phyloP scores from a whole-genome alignment of 129 eudicot genomes.

The Helianthus tuberosus region DNA sequence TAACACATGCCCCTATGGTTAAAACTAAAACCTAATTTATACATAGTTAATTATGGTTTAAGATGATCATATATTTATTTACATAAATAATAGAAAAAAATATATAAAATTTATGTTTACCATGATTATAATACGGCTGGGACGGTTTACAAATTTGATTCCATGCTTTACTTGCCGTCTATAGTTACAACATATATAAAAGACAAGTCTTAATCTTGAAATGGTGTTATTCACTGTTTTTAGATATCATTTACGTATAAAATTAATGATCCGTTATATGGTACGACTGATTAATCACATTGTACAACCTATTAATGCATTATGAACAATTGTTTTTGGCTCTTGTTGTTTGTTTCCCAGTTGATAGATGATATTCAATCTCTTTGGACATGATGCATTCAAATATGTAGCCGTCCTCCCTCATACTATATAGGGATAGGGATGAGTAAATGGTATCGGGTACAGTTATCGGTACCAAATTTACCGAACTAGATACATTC shows the following conservation, averaged over 20 bases:
- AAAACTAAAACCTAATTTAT: neutral
- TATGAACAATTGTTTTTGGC: too few relatives aligned
- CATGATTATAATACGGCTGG: slow-evolving; percentile 13
- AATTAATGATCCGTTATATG: too few relatives aligned
- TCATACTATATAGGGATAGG: too few relatives aligned
- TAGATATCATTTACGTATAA: neutral
- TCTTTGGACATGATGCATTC: too few relatives aligned
- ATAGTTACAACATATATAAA: neutral
- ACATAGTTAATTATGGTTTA: neutral
- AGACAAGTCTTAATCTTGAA: neutral
- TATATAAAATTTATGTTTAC: neutral
- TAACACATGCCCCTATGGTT: neutral
- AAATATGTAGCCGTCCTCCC: too few relatives aligned
- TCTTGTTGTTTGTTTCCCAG: too few relatives aligned
- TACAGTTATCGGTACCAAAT: too few relatives aligned
- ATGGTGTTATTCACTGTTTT: neutral
- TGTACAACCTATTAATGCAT: too few relatives aligned
- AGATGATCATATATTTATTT: neutral
- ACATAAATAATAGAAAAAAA: neutral
- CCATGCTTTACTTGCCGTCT: neutral
- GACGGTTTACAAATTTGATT: slow-evolving; percentile 20
- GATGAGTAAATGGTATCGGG: too few relatives aligned
- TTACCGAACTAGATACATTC: too few relatives aligned
- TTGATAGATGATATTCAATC: too few relatives aligned
- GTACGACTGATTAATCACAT: too few relatives aligned